Evolutionary conservation across 306 rosid genomes (phyloP).

Genomic region (Spatholobus suberectus): DNA sequence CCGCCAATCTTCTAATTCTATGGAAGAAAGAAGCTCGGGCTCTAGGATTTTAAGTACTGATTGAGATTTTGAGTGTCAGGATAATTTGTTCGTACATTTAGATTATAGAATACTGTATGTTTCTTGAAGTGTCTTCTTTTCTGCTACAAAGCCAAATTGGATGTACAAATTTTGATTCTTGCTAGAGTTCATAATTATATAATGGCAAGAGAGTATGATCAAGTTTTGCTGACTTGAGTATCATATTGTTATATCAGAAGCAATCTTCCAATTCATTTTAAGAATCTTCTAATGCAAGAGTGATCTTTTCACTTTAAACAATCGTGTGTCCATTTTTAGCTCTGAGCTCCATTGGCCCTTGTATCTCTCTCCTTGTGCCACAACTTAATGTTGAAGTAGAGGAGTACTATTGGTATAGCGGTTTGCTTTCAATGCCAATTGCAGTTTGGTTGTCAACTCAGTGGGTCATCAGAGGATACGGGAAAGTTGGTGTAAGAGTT

Average conservation of each 20-base stretch:
- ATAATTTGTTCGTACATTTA: slow-evolving; percentile 40
- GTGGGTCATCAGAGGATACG: slow-evolving; percentile 1
- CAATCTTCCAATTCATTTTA: slow-evolving; percentile 7
- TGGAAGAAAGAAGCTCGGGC: slow-evolving; percentile 48
- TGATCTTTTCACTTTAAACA: background rate
- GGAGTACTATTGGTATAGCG: background rate
- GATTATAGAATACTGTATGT: slow-evolving; percentile 40
- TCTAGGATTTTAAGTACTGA: slow-evolving; percentile 42
- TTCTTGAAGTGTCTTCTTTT: slow-evolving; percentile 34
- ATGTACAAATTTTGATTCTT: slow-evolving; percentile 44
- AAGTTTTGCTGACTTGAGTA: slow-evolving; percentile 31
- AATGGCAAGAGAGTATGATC: slow-evolving; percentile 12
- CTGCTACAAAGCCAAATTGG: slow-evolving; percentile 47
- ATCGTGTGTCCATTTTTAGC: background rate
- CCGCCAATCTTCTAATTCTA: slow-evolving; percentile 40
- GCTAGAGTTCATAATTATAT: background rate
- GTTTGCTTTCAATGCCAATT: background rate
- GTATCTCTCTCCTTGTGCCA: background rate
- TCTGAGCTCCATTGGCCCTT: background rate
- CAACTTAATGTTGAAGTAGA: background rate
- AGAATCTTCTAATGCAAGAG: background rate
- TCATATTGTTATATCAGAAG: background rate
- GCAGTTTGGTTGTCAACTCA: slow-evolving; percentile 1
- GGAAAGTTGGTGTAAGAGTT: background rate
- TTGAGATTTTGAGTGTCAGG: slow-evolving; percentile 25